Evolutionary conservation across 371 early-diverging fungal species (phyloP).

Genomic region (Circinella umbellata): DNA sequence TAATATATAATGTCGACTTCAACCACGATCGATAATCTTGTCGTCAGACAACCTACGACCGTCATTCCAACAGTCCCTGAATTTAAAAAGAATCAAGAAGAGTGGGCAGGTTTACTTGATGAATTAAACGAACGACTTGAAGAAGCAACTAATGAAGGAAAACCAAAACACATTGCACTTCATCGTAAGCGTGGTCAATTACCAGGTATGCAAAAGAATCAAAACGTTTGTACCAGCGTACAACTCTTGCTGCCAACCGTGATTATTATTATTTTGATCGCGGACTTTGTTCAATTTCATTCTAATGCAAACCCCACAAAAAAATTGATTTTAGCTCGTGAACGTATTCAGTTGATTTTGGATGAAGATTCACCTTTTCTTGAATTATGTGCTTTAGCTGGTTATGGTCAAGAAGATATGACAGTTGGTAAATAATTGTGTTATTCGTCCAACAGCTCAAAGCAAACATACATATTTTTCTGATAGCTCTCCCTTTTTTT

Average conservation of each 20-base stretch:
- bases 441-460: neutral
- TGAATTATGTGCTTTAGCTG: slow-evolving; percentile 73
- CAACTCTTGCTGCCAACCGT: too few relatives aligned
- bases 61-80: slow-evolving; percentile 47
- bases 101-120: slow-evolving; percentile 60
- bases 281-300: neutral
- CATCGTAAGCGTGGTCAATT: slow-evolving; percentile 72
- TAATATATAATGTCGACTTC: slow-evolving; percentile 36
- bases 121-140: slow-evolving; percentile 60
- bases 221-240: too few relatives aligned
- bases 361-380: slow-evolving; percentile 80
- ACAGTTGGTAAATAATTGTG: slow-evolving; percentile 48
- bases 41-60: slow-evolving; percentile 39
- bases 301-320: slow-evolving; percentile 8
- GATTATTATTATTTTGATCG: neutral
- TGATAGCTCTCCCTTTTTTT: neutral
- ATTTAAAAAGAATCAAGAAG: slow-evolving; percentile 63
- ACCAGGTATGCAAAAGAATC: slow-evolving; percentile 50
- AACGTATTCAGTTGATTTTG: slow-evolving; percentile 69
- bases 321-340: slow-evolving; percentile 52
- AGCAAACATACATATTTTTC: neutral
- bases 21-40: slow-evolving; percentile 42
- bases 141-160: slow-evolving; percentile 66
- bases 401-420: slow-evolving; percentile 74
- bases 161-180: slow-evolving; percentile 55